phyloP scores from a whole-genome alignment of 2,329 filamentous ascomycete genomes.

The Aureobasidium sp. region DNA sequence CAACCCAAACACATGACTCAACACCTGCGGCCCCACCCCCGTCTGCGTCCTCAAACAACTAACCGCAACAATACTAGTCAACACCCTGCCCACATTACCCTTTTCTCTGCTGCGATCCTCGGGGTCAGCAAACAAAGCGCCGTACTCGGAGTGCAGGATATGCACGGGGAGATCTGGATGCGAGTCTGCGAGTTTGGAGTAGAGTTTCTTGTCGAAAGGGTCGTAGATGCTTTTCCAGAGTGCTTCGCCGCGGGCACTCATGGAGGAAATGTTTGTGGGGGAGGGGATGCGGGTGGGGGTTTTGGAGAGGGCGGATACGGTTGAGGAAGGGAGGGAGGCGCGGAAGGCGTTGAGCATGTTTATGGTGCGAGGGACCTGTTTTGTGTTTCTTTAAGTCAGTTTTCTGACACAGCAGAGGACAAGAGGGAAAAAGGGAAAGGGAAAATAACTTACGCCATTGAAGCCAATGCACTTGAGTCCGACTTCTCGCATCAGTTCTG shows the following conservation, averaged over 20 bases:
- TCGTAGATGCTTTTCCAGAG: conserved; percentile 74
- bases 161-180: conserved; percentile 78
- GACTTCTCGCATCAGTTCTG: conserved; percentile 68
- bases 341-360: conserved; percentile 72
- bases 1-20: conserved; percentile 74
- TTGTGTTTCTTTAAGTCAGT: not conserved
- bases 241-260: conserved; percentile 51
- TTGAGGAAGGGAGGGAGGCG: conserved; percentile 50
- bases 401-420: not conserved
- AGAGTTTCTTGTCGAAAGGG: conserved; percentile 66
- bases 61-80: conserved; percentile 68
- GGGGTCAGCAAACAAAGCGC: conserved; percentile 65
- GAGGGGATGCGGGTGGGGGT: conserved; percentile 49
- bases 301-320: conserved; percentile 50
- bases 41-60: conserved; percentile 71
- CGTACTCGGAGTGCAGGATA: conserved; percentile 70
- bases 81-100: conserved; percentile 58
- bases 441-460: conserved; percentile 50
- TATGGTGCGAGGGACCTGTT: conserved; percentile 69
- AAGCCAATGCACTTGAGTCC: conserved; percentile 73
- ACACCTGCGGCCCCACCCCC: conserved; percentile 74
- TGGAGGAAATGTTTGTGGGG: conserved; percentile 39
- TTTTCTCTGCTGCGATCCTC: conserved; percentile 23
- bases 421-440: not conserved
- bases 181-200: conserved; percentile 61